These are phyloP conservation scores for Sporothrix phasma DNA, from an alignment of 2,329 filamentous ascomycete genomes.

Conservation along the genomic window DNA sequence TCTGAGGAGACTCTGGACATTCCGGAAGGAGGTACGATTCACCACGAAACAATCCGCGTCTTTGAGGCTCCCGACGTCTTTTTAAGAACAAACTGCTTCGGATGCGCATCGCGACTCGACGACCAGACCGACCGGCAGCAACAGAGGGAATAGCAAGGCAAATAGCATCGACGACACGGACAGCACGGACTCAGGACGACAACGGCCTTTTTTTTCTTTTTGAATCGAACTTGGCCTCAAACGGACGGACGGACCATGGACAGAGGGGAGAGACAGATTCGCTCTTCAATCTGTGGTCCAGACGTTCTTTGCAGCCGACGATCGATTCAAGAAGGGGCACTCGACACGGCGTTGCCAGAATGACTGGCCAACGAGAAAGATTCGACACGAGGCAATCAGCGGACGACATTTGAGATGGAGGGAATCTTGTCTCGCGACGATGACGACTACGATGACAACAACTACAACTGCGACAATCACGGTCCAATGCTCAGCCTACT, in stretches of 20 bases:
- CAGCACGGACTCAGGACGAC: background rate
- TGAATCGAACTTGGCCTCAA: background rate
- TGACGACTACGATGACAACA: background rate
- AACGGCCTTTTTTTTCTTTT: too few relatives aligned
- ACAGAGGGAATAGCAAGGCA: background rate
- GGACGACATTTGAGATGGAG: background rate
- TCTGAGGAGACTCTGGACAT: constrained; percentile 91
- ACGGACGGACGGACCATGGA: background rate
- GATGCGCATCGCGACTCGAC: constrained; percentile 10
- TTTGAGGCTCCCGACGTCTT: background rate
- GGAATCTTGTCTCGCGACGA: background rate
- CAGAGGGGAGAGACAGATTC: background rate
- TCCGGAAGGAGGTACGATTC: constrained; percentile 77
- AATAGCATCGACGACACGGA: background rate
- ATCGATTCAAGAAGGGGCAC: background rate
- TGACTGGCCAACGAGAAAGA: background rate
- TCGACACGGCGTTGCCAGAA: background rate
- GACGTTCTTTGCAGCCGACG: background rate
- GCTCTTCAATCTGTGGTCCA: background rate
- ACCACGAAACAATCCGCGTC: background rate
- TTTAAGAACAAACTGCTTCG: background rate
- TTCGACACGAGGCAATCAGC: background rate
- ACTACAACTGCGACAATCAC: too few relatives aligned
- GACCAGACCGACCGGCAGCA: background rate
- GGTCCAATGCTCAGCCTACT: too few relatives aligned